Percentiles rank a stretch among this genome's conserved stretches.
Evolutionary conservation across 352 stramenopile species (phyloP).

Genomic region (Pythium coloratum): DNA sequence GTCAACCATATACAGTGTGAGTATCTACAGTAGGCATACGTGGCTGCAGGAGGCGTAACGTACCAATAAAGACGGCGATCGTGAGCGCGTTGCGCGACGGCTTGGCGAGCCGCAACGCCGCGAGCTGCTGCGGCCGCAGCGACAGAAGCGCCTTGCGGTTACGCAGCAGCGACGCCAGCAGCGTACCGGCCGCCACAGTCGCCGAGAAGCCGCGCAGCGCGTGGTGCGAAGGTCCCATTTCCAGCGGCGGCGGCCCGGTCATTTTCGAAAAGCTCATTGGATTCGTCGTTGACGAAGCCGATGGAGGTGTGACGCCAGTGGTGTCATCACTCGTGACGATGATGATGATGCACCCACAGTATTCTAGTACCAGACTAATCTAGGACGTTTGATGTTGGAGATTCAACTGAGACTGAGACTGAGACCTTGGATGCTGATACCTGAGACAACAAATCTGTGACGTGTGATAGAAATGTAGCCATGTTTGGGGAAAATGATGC

Average conservation of each 20-base stretch:
- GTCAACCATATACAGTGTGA: neutral
- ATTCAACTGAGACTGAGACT: conserved; percentile 2
- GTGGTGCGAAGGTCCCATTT: conserved; percentile 26
- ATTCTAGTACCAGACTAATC: neutral
- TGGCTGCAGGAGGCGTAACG: conserved; percentile 7
- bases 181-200: conserved; percentile 28
- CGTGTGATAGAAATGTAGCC: conserved; percentile 6
- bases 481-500: conserved; percentile 7
- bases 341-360: neutral
- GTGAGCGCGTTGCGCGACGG: conserved; percentile 50
- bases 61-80: conserved; percentile 62
- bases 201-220: conserved; percentile 35
- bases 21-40: too few species aligned
- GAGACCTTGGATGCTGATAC: neutral
- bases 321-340: neutral
- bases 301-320: too few species aligned
- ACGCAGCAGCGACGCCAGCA: conserved; percentile 28
- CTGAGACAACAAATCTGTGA: neutral
- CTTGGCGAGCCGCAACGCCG: conserved; percentile 20
- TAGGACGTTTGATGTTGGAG: neutral
- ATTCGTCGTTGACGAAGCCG: neutral
- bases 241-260: neutral
- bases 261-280: neutral
- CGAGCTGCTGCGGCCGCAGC: conserved; percentile 17
- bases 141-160: conserved; percentile 33